These are phyloP conservation scores for Fragilaria crotonensis DNA, from an alignment of 108 stramenopile species.

Conservation along the genomic window DNA sequence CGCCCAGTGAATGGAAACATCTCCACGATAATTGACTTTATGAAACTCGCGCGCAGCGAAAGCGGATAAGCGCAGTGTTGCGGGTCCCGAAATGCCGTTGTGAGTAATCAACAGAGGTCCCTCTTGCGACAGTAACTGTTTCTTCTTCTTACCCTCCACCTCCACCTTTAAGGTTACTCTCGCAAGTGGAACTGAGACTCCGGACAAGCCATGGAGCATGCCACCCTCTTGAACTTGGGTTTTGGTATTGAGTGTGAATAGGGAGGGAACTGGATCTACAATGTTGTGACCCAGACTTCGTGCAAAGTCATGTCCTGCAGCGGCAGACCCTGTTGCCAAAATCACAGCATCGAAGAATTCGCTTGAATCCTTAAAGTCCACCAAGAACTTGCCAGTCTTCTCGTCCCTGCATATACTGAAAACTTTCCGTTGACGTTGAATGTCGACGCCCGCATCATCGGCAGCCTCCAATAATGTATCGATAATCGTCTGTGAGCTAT, in stretches of 20 bases:
- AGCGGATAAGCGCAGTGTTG: slow-evolving; percentile 84
- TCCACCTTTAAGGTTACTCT: slow-evolving; percentile 31
- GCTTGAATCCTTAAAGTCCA: slow-evolving; percentile 11
- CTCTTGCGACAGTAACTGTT: slow-evolving; percentile 51
- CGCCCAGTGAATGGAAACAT: slow-evolving; percentile 56
- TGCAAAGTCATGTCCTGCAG: slow-evolving; percentile 79
- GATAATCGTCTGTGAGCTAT: slow-evolving; percentile 85
- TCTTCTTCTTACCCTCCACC: slow-evolving; percentile 19
- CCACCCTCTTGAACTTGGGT: slow-evolving; percentile 51
- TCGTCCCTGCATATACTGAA: slow-evolving; percentile 4
- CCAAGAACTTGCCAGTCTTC: background rate
- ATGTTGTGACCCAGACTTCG: slow-evolving; percentile 69
- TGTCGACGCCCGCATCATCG: slow-evolving; percentile 44
- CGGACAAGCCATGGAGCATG: slow-evolving; percentile 60
- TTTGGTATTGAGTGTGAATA: slow-evolving; percentile 86
- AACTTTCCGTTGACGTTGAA: slow-evolving; percentile 17
- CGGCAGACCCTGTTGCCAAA: slow-evolving; percentile 89
- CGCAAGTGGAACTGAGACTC: slow-evolving; percentile 63
- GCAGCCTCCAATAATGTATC: slow-evolving; percentile 66
- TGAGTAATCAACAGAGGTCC: slow-evolving; percentile 92
- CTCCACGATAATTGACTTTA: slow-evolving; percentile 53
- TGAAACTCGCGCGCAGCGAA: slow-evolving; percentile 84
- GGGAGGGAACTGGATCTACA: slow-evolving; percentile 75
- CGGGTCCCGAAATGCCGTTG: slow-evolving; percentile 89
- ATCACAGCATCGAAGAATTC: slow-evolving; percentile 63